A percentile compares a stretch with the other conserved stretches of the same genome.
Conservation (phyloP, 1,139 yeast genomes). For the Candida glucosophila region DNA sequence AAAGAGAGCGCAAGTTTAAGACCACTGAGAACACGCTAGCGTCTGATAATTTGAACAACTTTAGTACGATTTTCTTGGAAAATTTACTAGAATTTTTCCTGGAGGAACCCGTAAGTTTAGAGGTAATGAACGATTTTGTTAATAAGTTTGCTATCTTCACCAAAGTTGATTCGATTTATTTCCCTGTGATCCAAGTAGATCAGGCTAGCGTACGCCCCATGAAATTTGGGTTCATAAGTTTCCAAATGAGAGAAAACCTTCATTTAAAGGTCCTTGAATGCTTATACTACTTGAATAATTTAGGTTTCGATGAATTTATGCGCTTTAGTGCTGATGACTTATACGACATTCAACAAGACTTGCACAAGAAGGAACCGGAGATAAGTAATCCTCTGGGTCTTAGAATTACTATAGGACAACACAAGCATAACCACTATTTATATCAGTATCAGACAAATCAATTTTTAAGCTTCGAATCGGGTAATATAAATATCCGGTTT, state of each 20-base stretch:
- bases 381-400: slow-evolving; percentile 8
- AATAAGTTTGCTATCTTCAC: slow-evolving; percentile 29
- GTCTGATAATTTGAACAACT: slow-evolving; percentile 14
- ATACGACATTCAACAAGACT: slow-evolving; percentile 8
- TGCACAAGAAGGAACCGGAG: slow-evolving; percentile 1
- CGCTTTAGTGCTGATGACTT: slow-evolving; percentile 11
- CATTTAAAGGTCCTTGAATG: slow-evolving; percentile 19
- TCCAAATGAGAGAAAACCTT: slow-evolving; percentile 12
- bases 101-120: slow-evolving; percentile 8
- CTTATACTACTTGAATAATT: slow-evolving; percentile 22
- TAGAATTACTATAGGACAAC: slow-evolving; percentile 28
- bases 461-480: slow-evolving; percentile 2
- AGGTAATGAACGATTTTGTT: slow-evolving; percentile 15
- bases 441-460: slow-evolving; percentile 11
- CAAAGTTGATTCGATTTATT: slow-evolving; percentile 32
- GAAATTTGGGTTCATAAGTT: slow-evolving; percentile 25
- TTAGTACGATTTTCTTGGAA: slow-evolving; percentile 35
- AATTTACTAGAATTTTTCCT: slow-evolving; percentile 29
- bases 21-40: slow-evolving; percentile 5
- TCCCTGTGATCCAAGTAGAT: slow-evolving; percentile 24
- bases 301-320: slow-evolving; percentile 18
- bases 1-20: slow-evolving; percentile 14
- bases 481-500: slow-evolving; percentile 3
- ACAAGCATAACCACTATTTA: slow-evolving; percentile 29
- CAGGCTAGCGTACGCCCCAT: slow-evolving; percentile 12